Base-by-base conservation (phyloP, 768 basidiomycete genomes). In the Mrakia gelida region DNA sequence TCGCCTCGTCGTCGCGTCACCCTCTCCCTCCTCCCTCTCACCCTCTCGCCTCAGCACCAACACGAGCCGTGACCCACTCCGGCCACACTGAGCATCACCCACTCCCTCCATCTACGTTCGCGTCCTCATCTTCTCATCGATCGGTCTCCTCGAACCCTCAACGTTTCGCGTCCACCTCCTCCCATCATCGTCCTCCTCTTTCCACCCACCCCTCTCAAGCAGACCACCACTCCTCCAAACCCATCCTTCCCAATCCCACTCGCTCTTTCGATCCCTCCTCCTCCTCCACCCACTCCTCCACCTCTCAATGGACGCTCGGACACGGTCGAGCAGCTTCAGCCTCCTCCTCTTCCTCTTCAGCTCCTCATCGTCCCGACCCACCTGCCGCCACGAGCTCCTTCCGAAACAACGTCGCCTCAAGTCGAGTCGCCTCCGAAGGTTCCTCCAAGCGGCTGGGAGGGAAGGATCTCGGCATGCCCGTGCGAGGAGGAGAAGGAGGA, bases 401-500 rank as follows among this genome's bases (percentile, higher is more conserved):
- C 59, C 59, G 59, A n/a, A 11, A n/a, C 59, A 28, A 28, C 59
- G 13, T 28, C 26, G 23, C 28, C 26, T 59, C 59, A 28, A 59
- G 26, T 59, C 59, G 59, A 26, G n/a, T 28, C 4, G 59, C n/a
- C 26, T 59, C 59, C 10, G 67, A 70, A n/a, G 38, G 34, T 38
- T 41, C 67, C 21, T n/a, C 38, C 38, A 34, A 38, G 4, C 67
- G 59, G 5, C 67, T n/a, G 23, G 34, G 67, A 18, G 67, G 10
- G 32, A 70, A 70, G 38, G 67, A 41, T 23, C 34, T 26, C 4
- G 34, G 34, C 5, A 70, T 26, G 67, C 67, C 67, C 13, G 34
- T 70, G 7, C 67, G 67, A 70, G 67, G 67, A n/a, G 67, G 67
- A 16, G 67, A 70, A 30, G 67, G 67, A 70, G 67, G 67, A 28